Evolutionary conservation across 2,329 filamentous ascomycete genomes (phyloP), one percentile per base, ranked within the genome.

Genomic region (Sporothrix humicola): DNA sequence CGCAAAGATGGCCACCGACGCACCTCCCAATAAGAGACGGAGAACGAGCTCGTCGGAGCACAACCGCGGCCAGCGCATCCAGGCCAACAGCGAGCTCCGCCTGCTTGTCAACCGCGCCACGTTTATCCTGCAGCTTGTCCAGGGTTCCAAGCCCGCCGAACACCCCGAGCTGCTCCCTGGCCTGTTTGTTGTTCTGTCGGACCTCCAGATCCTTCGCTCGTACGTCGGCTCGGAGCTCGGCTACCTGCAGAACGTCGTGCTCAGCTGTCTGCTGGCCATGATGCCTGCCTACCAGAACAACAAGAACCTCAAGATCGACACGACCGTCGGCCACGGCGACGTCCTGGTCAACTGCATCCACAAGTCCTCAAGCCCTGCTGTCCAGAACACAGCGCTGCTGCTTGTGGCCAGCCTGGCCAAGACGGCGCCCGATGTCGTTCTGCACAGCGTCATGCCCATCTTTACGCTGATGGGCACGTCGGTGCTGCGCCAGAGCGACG

Each of bases 401-500:
- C 86, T 99, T 37, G 93, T 98, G 73, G 94, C 95, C 31, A 92
- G 91, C 73, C 86, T 99, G 56, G 95, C 96, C 26, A 92, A 92
- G 54, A 93, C 95, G 77, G 93, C 94, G 0, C 96, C 97, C 0
- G 95, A 97, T 80, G 85, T 97, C 66, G 93, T 99, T 2, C 87
- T 99, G 73, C 95, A 99, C 82, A 98, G 94, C 78, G 93, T 99
- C 72, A 99, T 99, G 96, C 96, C 96, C 13, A 95, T 99, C 71
- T 99, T 99, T 83, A 98, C 96, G 0, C 98, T 98, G 80, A 98
- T 98, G 91, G 94, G 95, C 58, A 92, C 92, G 59, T 97, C 93
- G 3, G 91, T 98, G 23, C 87, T 99, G 69, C 91, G 93, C 68
- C 95, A 98, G 83, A 94, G 93, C 78, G 97, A 99, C 78, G 95